A percentile compares a stretch with the other conserved stretches of the same genome.
phyloP scores from a whole-genome alignment of 2,329 filamentous ascomycete genomes.

The Aspergillus cejpii region DNA sequence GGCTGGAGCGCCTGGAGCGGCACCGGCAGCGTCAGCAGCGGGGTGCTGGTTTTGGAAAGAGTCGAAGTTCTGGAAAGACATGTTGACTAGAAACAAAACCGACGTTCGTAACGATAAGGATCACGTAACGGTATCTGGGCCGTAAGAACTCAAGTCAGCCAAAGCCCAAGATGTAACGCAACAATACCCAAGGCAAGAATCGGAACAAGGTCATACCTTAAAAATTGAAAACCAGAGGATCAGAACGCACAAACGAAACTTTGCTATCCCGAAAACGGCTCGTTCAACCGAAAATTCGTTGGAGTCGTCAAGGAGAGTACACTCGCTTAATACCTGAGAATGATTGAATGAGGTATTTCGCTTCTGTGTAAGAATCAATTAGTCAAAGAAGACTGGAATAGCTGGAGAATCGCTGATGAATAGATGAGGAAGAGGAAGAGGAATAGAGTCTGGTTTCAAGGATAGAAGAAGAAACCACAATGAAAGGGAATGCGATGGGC shows the following conservation, averaged over 20 bases:
- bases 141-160: background rate
- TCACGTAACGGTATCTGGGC: slow-evolving; percentile 13
- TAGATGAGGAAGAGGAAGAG: background rate
- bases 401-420: background rate
- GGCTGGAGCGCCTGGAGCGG: slow-evolving; percentile 42
- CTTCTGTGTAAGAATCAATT: slow-evolving; percentile 14
- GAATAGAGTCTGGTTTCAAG: background rate
- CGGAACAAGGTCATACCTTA: too few relatives aligned
- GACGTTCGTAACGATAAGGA: slow-evolving; percentile 16
- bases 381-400: slow-evolving; percentile 13
- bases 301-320: slow-evolving; percentile 38
- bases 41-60: slow-evolving; percentile 56
- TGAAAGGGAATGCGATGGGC: background rate
- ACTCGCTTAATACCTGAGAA: slow-evolving; percentile 30
- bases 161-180: background rate
- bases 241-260: slow-evolving; percentile 20
- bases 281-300: slow-evolving; percentile 35
- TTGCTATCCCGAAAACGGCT: slow-evolving; percentile 30
- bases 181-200: too few relatives aligned
- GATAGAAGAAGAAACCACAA: background rate
- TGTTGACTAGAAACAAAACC: slow-evolving; percentile 35
- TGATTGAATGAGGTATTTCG: slow-evolving; percentile 24
- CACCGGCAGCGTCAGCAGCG: slow-evolving; percentile 49
- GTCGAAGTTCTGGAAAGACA: slow-evolving; percentile 63
- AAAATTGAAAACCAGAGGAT: slow-evolving; percentile 16